A percentile compares a stretch with the other conserved stretches of the same genome.
These are phyloP conservation scores for Candida sanyiensis DNA, from an alignment of 805 yeast species.

Conservation along the genomic window DNA sequence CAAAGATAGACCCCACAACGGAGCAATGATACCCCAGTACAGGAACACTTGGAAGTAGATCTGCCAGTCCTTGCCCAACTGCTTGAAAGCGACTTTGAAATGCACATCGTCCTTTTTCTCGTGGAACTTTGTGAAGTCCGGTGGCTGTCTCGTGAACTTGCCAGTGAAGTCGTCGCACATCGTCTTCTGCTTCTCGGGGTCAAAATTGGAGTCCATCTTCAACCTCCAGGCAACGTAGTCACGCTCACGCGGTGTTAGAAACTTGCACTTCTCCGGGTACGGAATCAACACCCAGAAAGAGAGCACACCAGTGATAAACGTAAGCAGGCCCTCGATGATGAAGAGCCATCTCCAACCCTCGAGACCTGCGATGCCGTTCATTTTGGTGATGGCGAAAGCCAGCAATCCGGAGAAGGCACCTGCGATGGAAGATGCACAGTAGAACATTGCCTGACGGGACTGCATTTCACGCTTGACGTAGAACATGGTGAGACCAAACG, in stretches of 20 bases:
- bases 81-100: constrained; percentile 12
- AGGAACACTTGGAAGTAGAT: constrained; percentile 26
- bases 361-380: constrained; percentile 31
- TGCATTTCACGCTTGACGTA: constrained; percentile 34
- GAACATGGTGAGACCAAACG: constrained; percentile 33
- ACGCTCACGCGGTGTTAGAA: constrained; percentile 33
- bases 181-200: constrained; percentile 1
- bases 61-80: constrained; percentile 28
- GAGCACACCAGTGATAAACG: constrained; percentile 35
- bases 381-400: constrained; percentile 32
- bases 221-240: constrained; percentile 17
- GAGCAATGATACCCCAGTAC: constrained; percentile 29
- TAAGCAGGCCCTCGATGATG: constrained; percentile 21
- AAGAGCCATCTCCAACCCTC: constrained; percentile 41
- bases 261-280: constrained; percentile 40
- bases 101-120: constrained; percentile 12
- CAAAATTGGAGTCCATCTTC: constrained; percentile 8
- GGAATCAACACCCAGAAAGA: constrained; percentile 32
- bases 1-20: constrained; percentile 33
- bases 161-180: constrained; percentile 2
- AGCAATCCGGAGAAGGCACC: constrained; percentile 42
- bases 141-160: constrained; percentile 2
- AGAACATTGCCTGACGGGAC: constrained; percentile 34
- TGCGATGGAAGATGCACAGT: constrained; percentile 35
- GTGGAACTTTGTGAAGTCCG: constrained; percentile 10